These are phyloP conservation scores for Butyriboletus loyo DNA, from an alignment of 768 basidiomycete genomes.

Conservation along the genomic window DNA sequence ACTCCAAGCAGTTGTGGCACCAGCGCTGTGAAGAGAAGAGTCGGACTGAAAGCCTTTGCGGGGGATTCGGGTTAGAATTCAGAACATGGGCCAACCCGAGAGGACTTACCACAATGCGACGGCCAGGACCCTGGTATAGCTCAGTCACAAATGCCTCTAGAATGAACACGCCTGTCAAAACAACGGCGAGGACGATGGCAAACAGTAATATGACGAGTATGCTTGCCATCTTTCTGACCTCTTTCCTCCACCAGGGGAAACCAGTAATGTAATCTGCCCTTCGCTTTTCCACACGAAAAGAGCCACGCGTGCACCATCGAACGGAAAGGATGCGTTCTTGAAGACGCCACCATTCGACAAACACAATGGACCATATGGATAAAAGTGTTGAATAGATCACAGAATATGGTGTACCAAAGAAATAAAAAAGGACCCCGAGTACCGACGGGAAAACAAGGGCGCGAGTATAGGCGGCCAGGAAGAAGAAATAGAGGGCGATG, in stretches of 20 bases:
- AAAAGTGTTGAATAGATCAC: slow-evolving; percentile 72
- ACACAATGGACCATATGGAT: slow-evolving; percentile 79
- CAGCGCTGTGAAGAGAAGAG: slow-evolving; percentile 73
- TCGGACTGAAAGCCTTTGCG: slow-evolving; percentile 72
- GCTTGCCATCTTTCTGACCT: slow-evolving; percentile 63
- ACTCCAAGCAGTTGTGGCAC: slow-evolving; percentile 77
- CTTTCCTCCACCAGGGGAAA: slow-evolving; percentile 71
- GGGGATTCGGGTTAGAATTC: not conserved
- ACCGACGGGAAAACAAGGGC: slow-evolving; percentile 73
- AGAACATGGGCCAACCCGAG: not conserved
- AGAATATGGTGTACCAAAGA: slow-evolving; percentile 70
- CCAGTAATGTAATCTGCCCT: slow-evolving; percentile 56
- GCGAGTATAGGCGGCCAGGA: slow-evolving; percentile 80
- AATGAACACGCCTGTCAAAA: slow-evolving; percentile 81
- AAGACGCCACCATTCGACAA: slow-evolving; percentile 92
- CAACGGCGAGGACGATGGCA: slow-evolving; percentile 59
- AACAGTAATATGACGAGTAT: slow-evolving; percentile 74
- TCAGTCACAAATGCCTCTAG: slow-evolving; percentile 89
- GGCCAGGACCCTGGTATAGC: slow-evolving; percentile 85
- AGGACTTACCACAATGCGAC: slow-evolving; percentile 66
- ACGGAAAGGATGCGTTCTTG: slow-evolving; percentile 81
- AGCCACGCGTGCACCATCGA: slow-evolving; percentile 76
- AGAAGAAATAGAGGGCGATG: slow-evolving; percentile 85
- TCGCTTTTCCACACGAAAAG: slow-evolving; percentile 71
- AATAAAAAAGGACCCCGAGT: slow-evolving; percentile 67